Conservation (phyloP, 2,329 filamentous ascomycete genomes). For the Trichoderma arundinaceum region DNA sequence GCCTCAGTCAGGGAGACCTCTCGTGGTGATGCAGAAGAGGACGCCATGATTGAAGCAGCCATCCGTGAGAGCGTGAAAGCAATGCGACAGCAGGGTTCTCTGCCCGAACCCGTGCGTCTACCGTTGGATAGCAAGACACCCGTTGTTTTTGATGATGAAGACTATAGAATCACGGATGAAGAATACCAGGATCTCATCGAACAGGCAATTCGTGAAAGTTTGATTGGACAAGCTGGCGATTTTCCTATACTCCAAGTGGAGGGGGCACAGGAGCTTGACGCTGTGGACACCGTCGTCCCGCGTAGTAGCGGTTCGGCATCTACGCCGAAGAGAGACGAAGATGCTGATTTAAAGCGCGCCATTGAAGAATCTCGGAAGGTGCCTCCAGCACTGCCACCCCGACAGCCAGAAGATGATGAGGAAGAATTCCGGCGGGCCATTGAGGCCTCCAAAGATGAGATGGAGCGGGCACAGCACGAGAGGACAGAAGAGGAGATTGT, state of each 20-base stretch:
- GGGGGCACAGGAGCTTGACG: conserved; percentile 34
- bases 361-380: conserved; percentile 49
- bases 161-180: conserved; percentile 59
- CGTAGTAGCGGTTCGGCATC: background rate
- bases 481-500: conserved; percentile 74
- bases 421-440: conserved; percentile 49
- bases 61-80: conserved; percentile 74
- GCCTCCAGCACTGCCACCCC: conserved; percentile 31
- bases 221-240: conserved; percentile 40
- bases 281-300: conserved; percentile 10
- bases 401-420: conserved; percentile 47
- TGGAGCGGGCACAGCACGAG: conserved; percentile 49
- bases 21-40: conserved; percentile 70
- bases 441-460: conserved; percentile 51
- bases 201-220: conserved; percentile 60
- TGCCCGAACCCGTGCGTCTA: conserved; percentile 37
- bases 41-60: conserved; percentile 72
- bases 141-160: conserved; percentile 47
- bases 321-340: conserved; percentile 45
- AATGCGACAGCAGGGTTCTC: conserved; percentile 44
- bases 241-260: conserved; percentile 34
- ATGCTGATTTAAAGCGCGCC: conserved; percentile 48
- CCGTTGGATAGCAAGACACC: conserved; percentile 37
- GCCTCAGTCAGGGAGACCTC: conserved; percentile 73
- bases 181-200: conserved; percentile 64